Percentiles rank a stretch among this genome's conserved stretches.
Evolutionary conservation across 352 stramenopile genomes (phyloP).

Genomic region (Globisporangium ultimum): DNA sequence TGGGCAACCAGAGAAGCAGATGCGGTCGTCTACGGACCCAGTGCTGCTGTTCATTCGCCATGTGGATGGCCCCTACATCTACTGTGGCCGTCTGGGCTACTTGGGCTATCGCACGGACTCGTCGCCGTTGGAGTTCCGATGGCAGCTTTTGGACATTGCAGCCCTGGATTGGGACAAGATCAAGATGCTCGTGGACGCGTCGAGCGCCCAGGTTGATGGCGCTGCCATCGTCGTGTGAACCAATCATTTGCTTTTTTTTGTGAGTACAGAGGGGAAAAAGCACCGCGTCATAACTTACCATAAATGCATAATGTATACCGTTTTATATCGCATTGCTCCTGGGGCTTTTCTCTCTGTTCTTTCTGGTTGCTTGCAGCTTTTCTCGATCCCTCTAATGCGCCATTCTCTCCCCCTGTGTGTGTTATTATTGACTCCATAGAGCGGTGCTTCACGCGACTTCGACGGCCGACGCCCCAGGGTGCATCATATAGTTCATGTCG

Average conservation of each 20-base stretch:
- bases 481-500: slow-evolving; percentile 23
- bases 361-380: neutral
- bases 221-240: slow-evolving; percentile 8
- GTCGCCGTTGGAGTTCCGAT: slow-evolving; percentile 58
- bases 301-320: neutral
- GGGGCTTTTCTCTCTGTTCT: neutral
- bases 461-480: slow-evolving; percentile 21
- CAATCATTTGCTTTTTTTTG: too few species aligned
- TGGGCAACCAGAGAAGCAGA: slow-evolving; percentile 3
- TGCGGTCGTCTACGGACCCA: slow-evolving; percentile 3
- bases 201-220: slow-evolving; percentile 5
- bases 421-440: too few species aligned
- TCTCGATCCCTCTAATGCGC: neutral
- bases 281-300: neutral
- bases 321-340: neutral
- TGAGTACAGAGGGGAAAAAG: neutral
- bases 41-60: slow-evolving; percentile 57
- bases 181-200: slow-evolving; percentile 21
- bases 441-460: slow-evolving; percentile 30
- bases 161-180: slow-evolving; percentile 25
- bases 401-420: neutral
- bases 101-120: slow-evolving; percentile 27
- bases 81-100: slow-evolving; percentile 56
- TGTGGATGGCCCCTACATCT: slow-evolving; percentile 57
- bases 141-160: slow-evolving; percentile 52